These are phyloP conservation scores for Tausonia pullulans DNA, from an alignment of 1,284 basidiomycete genomes.

Conservation along the genomic window DNA sequence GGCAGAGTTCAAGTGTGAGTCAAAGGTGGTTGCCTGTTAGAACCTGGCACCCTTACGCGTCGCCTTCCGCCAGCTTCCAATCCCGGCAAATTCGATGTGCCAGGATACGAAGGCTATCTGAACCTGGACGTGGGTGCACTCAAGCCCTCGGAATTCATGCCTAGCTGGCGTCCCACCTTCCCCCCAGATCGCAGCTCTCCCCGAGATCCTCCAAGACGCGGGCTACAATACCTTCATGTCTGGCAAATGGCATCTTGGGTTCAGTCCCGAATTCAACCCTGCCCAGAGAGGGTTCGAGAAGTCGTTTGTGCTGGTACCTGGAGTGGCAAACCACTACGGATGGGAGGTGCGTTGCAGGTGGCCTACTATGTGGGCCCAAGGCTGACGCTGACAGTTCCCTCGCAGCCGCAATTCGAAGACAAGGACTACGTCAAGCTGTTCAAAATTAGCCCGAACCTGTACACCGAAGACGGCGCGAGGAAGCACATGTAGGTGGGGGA, in stretches of 20 bases:
- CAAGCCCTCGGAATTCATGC: too few species aligned
- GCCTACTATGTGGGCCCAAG: too few species aligned
- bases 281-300: constrained; percentile 27
- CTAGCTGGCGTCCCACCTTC: too few species aligned
- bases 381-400: too few species aligned
- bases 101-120: constrained; percentile 15
- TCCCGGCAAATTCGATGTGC: constrained; percentile 3
- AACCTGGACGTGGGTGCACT: not conserved
- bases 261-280: constrained; percentile 21
- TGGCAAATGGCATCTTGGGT: constrained; percentile 31
- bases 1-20: not conserved
- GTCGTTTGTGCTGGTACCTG: constrained; percentile 26
- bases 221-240: constrained; percentile 15
- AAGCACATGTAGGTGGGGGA: too few species aligned
- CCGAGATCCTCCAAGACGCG: constrained; percentile 26
- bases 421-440: too few species aligned
- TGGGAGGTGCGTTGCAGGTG: too few species aligned
- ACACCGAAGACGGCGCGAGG: too few species aligned
- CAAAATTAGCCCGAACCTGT: too few species aligned
- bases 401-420: too few species aligned
- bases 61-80: not conserved
- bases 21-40: not conserved
- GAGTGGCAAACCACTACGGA: constrained; percentile 25
- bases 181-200: constrained; percentile 21
- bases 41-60: not conserved